Conservation (phyloP, 2,329 filamentous ascomycete species). For the Zymoseptoria tritici region DNA sequence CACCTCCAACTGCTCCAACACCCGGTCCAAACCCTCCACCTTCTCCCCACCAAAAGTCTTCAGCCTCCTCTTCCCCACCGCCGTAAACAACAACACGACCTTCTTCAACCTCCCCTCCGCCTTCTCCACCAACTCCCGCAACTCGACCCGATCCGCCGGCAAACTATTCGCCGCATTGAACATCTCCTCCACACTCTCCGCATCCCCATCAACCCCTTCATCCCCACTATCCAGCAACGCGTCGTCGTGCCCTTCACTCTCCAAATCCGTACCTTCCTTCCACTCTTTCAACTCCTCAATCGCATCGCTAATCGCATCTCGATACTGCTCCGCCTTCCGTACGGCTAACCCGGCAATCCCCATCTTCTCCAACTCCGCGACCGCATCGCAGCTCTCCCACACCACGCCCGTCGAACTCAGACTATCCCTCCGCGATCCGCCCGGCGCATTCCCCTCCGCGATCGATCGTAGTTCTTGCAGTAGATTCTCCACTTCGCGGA, state of each 20-base stretch:
- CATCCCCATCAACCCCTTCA: slow-evolving; percentile 33
- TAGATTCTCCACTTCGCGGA: slow-evolving; percentile 57
- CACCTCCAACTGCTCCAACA: slow-evolving; percentile 48
- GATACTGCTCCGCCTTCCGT: slow-evolving; percentile 64
- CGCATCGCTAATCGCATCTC: slow-evolving; percentile 71
- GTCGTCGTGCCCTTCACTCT: slow-evolving; percentile 29
- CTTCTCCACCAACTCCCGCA: slow-evolving; percentile 58
- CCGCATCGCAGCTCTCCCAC: slow-evolving; percentile 74
- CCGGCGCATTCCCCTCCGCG: slow-evolving; percentile 40
- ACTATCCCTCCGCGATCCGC: slow-evolving; percentile 42
- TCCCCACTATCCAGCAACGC: slow-evolving; percentile 32
- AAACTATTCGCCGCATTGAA: slow-evolving; percentile 58
- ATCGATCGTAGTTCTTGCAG: slow-evolving; percentile 54
- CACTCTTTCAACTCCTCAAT: slow-evolving; percentile 82
- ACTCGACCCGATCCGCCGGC: slow-evolving; percentile 56
- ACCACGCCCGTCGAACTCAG: slow-evolving; percentile 65
- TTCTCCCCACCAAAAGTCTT: slow-evolving; percentile 33
- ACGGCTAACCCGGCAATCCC: slow-evolving; percentile 66
- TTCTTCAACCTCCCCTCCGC: slow-evolving; percentile 60
- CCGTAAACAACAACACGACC: slow-evolving; percentile 60
- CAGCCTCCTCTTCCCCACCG: slow-evolving; percentile 61
- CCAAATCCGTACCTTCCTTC: slow-evolving; percentile 57
- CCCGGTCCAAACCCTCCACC: slow-evolving; percentile 42
- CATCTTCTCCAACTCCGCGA: slow-evolving; percentile 55
- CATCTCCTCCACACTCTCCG: slow-evolving; percentile 57